Evolutionary conservation across 768 basidiomycete species (phyloP), one percentile per base, ranked within the genome.

Genomic region (Termitomyces sp.): DNA sequence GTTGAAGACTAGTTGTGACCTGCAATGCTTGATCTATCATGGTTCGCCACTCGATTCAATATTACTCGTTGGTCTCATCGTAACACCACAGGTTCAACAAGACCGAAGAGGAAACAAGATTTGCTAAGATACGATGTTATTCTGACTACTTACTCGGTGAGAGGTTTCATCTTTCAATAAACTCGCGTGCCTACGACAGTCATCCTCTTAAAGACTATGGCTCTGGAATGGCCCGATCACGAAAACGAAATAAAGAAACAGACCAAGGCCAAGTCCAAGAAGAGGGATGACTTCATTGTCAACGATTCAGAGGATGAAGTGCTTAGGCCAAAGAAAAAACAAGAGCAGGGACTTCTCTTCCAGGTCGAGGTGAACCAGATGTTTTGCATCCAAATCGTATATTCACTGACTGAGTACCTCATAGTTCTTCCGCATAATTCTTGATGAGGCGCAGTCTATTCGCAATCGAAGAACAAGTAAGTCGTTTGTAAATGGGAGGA

Each of bases 11-110:
- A 78, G 77, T 58, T 71, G 72, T 42, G 72, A 69, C 8, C 64
- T 85, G 32, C 75, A 72, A 32, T 80, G 82, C 53, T 67, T 80
- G 3, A 82, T 89, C 35, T 87, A 90, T 66, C 88, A 90, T 64
- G 88, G 79, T 78, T 51, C 6, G 63, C 63, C 20, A 4, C 22
- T 38, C 5, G 26, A 24, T 38, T 18, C 18, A 35, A 24, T 1
- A 18, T 51, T 2, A 18, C 9, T 26, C 10, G 24, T 35, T 8
- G 4, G 36, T 51, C 50, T 51, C 33, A 50, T 35, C 7, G 12
- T 22, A 50, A 16, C 36, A 38, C 9, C 16, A 14, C 43, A 83
- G 80, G 82, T 1, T 57, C 75, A 0, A 75, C 75, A 14, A 83
- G 80, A 60, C 73, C 75, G 18, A 80, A 72, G 62, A 77, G 66